Base-by-base conservation (phyloP, 2,329 filamentous ascomycete genomes). In the Biscogniauxia marginata region DNA sequence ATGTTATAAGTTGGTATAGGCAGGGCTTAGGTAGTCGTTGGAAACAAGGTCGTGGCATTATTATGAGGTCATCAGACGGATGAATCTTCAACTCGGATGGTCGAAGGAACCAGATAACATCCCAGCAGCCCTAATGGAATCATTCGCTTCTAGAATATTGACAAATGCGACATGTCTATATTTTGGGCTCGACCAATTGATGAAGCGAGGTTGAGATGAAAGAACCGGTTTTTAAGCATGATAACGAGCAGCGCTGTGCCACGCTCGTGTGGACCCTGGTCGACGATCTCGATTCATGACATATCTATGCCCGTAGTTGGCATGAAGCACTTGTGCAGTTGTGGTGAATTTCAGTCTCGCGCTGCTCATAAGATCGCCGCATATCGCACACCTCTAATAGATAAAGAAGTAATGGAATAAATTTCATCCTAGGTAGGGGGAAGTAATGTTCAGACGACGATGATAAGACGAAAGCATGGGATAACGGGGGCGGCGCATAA, bases 251-350 rank as follows among this genome's bases (percentile, higher is more conserved):
- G 56, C 50, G 58, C 60, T 56, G 62, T 63, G 60, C 55, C 57
- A 64, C 58, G 8, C 24, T 49, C 25, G 55, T 56, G 34, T 44
- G 52, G 50, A 61, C 49, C 55, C 57, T 46, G 50, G 57, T 19
- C 45, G 61, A 55, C 54, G 61, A 63, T 64, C 62, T 64, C 62
- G 58, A 64, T 63, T 54, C 49, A 52, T 47, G 57, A 49, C 49
- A 53, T 22, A 55, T 49, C 52, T 58, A 44, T 54, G 56, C 58
- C 62, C 62, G 60, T 64, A 64, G 61, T 61, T 57, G 60, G 13
- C 30, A 39, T n/a, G 30, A 39, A 39, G 30, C 30, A 39, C 30
- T 11, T 46, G n/a, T 21, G n/a, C 4, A 7, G 18, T 7, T 46
- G 45, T 20, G 45, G n/a, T 39, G 30, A 3, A 39, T 39, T 39